Evolutionary conservation across 495 filamentous ascomycete species (phyloP).

Genomic region (Aspergillus asperescens): DNA sequence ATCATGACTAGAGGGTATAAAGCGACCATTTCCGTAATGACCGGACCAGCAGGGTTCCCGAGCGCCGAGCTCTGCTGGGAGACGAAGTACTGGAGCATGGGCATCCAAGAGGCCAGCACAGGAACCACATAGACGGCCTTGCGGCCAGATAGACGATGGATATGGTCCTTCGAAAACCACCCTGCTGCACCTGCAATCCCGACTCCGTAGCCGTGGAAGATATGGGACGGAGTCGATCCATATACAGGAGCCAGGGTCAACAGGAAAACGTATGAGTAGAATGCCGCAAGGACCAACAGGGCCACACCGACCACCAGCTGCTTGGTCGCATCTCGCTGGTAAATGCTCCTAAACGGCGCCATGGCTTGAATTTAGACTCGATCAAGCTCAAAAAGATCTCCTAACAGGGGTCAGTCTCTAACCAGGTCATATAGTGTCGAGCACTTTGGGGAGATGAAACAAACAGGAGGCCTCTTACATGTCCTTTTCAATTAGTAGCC

Average conservation of each 20-base stretch:
- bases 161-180: conserved; percentile 53
- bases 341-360: conserved; percentile 25
- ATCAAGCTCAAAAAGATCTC: conserved; percentile 2
- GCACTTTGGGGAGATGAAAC: conserved; percentile 15
- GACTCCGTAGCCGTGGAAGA: conserved; percentile 64
- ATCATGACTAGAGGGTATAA: conserved; percentile 69
- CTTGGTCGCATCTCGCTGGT: conserved; percentile 27
- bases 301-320: conserved; percentile 31
- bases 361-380: conserved; percentile 9
- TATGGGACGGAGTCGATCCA: conserved; percentile 67
- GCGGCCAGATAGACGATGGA: conserved; percentile 37
- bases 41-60: conserved; percentile 64
- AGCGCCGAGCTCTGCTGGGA: conserved; percentile 57
- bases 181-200: conserved; percentile 57
- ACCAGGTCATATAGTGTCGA: too few relatives aligned
- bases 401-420: conserved; percentile 6
- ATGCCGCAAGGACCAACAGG: conserved; percentile 63
- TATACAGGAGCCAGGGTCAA: conserved; percentile 78
- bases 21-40: conserved; percentile 66
- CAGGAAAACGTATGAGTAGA: conserved; percentile 69
- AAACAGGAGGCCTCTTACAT: conserved; percentile 16
- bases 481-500: conserved; percentile 10
- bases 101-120: conserved; percentile 67
- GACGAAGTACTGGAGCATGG: conserved; percentile 62
- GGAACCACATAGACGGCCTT: conserved; percentile 51